Base-by-base conservation (phyloP, 257 asterid genomes). In the Mitragyna speciosa region DNA sequence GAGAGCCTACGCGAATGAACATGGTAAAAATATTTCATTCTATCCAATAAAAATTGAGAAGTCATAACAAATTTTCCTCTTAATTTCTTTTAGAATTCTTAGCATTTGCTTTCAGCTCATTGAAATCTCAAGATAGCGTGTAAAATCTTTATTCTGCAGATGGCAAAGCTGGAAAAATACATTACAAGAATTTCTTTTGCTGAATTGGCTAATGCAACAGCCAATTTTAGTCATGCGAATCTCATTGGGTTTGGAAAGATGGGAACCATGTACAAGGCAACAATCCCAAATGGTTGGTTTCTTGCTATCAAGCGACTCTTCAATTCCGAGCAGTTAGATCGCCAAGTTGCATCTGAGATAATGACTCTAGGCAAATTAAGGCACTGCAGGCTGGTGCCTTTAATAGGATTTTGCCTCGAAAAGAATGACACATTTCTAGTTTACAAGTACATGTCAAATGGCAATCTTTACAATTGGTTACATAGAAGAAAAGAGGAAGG, bases 221-320 rank as follows among this genome's bases (percentile, higher is more conserved):
- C 47, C 72, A 76, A 28, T 75, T 80, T 85, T 76, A 67, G 79
- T 66, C 78, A 73, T 3, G 69, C 17, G 9, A 73, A 80, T n/a
- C n/a, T 83, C 54, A 72, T 80, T 59, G 78, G 81, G 36, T 30
- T 26, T 15, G 86, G 78, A 19, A 67, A 77, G 75, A 47, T 70
- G 48, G 88, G 82, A 47, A 82, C 67, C 70, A 81, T 61, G 24
- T 82, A 82, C 84, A 79, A 70, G 41, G 88, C 86, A 72, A 19
- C 5, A 14, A 80, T 85, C 24, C 67, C 75, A 45, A 78, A 85
- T 36, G 83, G 82, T 4, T 73, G 74, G 70, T 43, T 30, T 39
- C 71, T 85, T 19, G 76, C 82, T 14, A 41, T 86, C 31, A 83
- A 80, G 82, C 72, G 78, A 79, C 76, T 80, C 20, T 30, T 41